Evolutionary conservation across 1,284 basidiomycete genomes (phyloP).

Genomic region (Rhodotorula sp.): DNA sequence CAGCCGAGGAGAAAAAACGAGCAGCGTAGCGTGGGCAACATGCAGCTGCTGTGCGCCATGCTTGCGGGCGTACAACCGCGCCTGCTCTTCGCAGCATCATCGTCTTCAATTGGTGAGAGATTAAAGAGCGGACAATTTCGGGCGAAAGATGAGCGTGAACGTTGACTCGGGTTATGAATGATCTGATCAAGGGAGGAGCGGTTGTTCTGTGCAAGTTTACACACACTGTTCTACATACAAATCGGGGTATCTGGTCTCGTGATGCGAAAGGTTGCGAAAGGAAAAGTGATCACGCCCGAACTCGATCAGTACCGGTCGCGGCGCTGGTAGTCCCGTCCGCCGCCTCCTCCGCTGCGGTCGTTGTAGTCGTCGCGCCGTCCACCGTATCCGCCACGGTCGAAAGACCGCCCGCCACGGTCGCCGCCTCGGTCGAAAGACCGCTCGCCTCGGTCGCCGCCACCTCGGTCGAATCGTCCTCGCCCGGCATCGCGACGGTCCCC

Average conservation of each 20-base stretch:
- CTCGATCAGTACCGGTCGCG: background rate
- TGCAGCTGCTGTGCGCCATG: background rate
- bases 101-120: background rate
- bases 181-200: too few relatives aligned
- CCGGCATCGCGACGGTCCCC: conserved; percentile 9
- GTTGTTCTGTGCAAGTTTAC: too few relatives aligned
- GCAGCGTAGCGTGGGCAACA: background rate
- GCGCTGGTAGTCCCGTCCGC: background rate
- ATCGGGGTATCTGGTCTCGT: too few relatives aligned
- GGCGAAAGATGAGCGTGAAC: too few relatives aligned
- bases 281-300: background rate
- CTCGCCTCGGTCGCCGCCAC: conserved; percentile 52
- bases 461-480: conserved; percentile 49
- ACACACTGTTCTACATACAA: too few relatives aligned
- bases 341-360: background rate
- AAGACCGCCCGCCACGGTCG: background rate
- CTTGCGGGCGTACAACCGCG: background rate
- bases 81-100: conserved; percentile 1
- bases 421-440: background rate
- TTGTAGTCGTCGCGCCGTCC: background rate
- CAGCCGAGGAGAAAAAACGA: background rate
- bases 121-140: background rate
- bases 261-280: background rate
- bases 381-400: background rate
- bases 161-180: background rate